Evolutionary conservation across 78 protist genomes (phyloP).

Genomic region (Planoprotostelium fungivorum): DNA sequence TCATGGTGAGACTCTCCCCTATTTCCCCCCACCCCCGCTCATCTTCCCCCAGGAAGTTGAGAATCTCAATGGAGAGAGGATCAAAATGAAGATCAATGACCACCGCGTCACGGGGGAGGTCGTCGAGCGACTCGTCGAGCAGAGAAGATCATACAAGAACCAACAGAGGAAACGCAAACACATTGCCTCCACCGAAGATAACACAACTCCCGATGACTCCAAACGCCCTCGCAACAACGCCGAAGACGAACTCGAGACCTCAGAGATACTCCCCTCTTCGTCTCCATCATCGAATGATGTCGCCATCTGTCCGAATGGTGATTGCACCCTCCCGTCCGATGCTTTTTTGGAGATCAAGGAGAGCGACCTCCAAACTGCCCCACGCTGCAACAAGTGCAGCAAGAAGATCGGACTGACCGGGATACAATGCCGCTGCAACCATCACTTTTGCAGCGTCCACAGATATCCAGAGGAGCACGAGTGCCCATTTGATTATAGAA

Average conservation of each 20-base stretch:
- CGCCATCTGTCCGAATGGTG: too few species aligned
- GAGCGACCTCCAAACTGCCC: background rate
- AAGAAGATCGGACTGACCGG: slow-evolving; percentile 76
- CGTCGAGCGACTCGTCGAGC: background rate
- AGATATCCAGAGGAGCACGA: slow-evolving; percentile 74
- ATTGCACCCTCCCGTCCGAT: too few species aligned
- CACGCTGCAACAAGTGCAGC: slow-evolving; percentile 23
- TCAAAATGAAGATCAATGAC: background rate
- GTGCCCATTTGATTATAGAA: slow-evolving; percentile 71
- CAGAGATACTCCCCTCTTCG: background rate
- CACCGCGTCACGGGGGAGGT: background rate
- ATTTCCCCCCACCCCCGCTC: background rate
- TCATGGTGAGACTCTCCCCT: background rate
- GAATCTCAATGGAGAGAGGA: background rate
- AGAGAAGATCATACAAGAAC: background rate
- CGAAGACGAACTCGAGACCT: background rate
- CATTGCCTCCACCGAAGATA: background rate
- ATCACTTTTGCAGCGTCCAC: slow-evolving; percentile 65
- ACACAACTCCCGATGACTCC: background rate
- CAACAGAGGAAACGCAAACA: background rate
- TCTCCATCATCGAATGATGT: background rate
- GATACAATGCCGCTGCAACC: slow-evolving; percentile 72
- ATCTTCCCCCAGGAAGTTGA: background rate
- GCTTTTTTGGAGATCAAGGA: background rate
- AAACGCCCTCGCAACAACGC: background rate